Base-by-base conservation (phyloP, 805 yeast species). In the Sugiyamaella chiloensis region DNA sequence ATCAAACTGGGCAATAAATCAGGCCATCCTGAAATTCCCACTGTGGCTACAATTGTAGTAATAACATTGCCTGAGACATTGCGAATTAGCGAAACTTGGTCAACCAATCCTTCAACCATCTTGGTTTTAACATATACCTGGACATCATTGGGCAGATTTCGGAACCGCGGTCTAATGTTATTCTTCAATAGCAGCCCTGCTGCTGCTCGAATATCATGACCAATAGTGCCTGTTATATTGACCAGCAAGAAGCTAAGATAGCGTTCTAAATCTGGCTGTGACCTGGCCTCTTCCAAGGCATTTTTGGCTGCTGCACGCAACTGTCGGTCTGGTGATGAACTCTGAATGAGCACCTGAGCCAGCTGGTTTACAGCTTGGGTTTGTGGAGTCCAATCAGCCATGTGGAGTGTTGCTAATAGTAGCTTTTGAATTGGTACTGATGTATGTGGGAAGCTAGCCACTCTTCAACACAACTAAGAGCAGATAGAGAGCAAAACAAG, bases 51-150 rank as follows among this genome's bases (percentile, higher is more conserved):
- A 24, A 93, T 67, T 0, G 96, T 76, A 2, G 97, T 86, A 44
- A 91, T 81, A 42, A 89, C 96, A 60, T 83, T 89, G 32, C 97
- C 96, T 4, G 96, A 83, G 51, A 91, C 87, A 61, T 86, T 88
- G 52, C 96, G 76, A 24, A 91, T 85, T 55, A 87, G 69, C n/a
- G 69, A 63, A 46, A 77, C 76, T 1, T 67, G 56, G 51, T 76
- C 84, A 26, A 76, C 58, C 37, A 88, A 70, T 1, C 88, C 72
- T 52, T 64, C 58, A 55, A 71, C 54, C 20, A 75, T 65, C 46
- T 67, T 58, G n/a, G 61, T 51, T 53, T 76, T 72, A 30, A 83
- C 70, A 56, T 77, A 73, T 7, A 64, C 70, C 42, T 70, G 58
- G n/a, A 72, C 55, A 53, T 64, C 67, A 44, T 62, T 59, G 44